Evolutionary conservation across 352 stramenopile genomes (phyloP).

Genomic region (Globisporangium takayamanum): DNA sequence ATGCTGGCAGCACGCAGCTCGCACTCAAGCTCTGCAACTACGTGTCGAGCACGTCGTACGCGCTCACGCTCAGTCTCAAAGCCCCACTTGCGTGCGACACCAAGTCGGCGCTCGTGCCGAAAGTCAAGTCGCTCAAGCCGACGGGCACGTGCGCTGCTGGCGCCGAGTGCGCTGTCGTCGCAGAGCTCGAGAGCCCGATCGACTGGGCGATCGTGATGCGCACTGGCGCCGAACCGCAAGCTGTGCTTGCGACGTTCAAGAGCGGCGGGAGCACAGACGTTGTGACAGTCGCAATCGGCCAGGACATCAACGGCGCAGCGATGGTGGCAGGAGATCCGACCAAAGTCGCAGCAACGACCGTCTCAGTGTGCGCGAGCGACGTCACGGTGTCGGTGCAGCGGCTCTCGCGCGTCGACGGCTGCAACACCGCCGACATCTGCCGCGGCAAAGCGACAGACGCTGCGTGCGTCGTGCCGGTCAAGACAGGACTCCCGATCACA

Average conservation of each 20-base stretch:
- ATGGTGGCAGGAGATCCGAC: constrained; percentile 15
- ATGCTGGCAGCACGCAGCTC: constrained; percentile 32
- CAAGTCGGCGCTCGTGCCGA: constrained; percentile 29
- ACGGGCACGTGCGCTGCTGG: constrained; percentile 23
- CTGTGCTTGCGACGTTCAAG: constrained; percentile 44
- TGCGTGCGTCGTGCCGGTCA: constrained; percentile 37
- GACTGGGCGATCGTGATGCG: constrained; percentile 69
- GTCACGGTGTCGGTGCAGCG: constrained; percentile 40
- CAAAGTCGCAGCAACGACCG: constrained; percentile 1
- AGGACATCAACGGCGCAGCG: constrained; percentile 24
- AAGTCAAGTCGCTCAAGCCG: constrained; percentile 25
- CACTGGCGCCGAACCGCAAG: constrained; percentile 29
- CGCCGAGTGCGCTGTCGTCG: constrained; percentile 44
- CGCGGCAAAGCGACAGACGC: constrained; percentile 34
- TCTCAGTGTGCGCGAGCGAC: constrained; percentile 45
- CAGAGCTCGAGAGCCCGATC: constrained; percentile 34
- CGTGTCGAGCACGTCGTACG: constrained; percentile 27
- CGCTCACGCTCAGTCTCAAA: constrained; percentile 38
- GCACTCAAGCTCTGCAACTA: constrained; percentile 67
- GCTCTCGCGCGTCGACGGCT: constrained; percentile 43
- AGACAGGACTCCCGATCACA: constrained; percentile 22
- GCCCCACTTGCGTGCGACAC: constrained; percentile 43
- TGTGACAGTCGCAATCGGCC: constrained; percentile 42
- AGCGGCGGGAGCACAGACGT: constrained; percentile 27
- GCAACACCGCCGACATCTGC: constrained; percentile 58